A percentile compares a stretch with the other conserved stretches of the same genome.
Conservation (phyloP, 2,329 filamentous ascomycete species). For the Byssoonygena ceratinophila region DNA sequence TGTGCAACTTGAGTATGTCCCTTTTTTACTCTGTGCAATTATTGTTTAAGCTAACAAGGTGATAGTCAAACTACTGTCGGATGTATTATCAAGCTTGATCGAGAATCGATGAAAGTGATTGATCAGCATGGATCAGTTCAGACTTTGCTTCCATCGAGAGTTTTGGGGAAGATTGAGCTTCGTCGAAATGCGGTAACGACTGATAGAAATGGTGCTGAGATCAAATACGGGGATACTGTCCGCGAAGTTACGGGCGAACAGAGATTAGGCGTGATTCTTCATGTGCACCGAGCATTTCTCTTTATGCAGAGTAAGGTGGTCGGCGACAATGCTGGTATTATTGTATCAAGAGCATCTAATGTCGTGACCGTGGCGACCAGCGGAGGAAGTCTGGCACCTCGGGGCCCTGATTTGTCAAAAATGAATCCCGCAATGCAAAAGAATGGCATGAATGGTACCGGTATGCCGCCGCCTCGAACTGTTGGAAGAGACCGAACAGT, state of each 20-base stretch:
- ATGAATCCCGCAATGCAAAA: constrained; percentile 88
- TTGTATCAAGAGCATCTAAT: constrained; percentile 74
- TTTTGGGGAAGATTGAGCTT: constrained; percentile 75
- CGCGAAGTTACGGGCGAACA: constrained; percentile 81
- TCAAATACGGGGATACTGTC: constrained; percentile 80
- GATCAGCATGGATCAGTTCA: constrained; percentile 81
- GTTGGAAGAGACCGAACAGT: constrained; percentile 72
- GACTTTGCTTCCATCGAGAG: constrained; percentile 78
- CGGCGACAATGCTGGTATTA: constrained; percentile 79
- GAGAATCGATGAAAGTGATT: constrained; percentile 77
- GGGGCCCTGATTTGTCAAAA: constrained; percentile 64
- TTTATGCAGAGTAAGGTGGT: constrained; percentile 78
- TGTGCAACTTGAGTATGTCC: constrained; percentile 70
- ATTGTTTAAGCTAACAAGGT: background rate
- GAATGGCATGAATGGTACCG: constrained; percentile 46
- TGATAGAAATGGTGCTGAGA: constrained; percentile 86
- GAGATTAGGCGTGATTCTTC: constrained; percentile 77
- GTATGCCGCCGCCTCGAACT: constrained; percentile 60
- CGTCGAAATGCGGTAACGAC: constrained; percentile 80
- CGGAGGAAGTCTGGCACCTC: constrained; percentile 60
- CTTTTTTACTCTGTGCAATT: background rate
- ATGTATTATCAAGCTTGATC: constrained; percentile 88
- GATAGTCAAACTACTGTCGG: constrained; percentile 69
- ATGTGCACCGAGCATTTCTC: constrained; percentile 85
- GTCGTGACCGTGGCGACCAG: constrained; percentile 90